Percentiles rank a stretch among this genome's conserved stretches.
phyloP scores from a whole-genome alignment of 192 early-diverging fungal genomes.

The Chytriomyces confervae region DNA sequence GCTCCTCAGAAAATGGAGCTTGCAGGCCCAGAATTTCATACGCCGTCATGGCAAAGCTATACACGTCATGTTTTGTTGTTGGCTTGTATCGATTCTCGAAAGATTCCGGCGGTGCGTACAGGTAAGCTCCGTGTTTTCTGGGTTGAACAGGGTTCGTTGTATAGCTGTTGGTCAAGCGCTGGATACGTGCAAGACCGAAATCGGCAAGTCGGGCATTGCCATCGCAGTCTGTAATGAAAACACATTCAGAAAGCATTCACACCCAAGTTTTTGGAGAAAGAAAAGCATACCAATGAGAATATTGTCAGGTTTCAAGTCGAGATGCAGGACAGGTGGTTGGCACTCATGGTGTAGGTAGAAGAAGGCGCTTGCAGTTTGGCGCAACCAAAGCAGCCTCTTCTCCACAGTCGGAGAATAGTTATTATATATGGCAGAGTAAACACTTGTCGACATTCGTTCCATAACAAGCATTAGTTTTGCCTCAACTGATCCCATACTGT shows the following conservation, averaged over 20 bases:
- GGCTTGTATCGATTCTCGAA: slow-evolving; percentile 11
- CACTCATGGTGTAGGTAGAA: not conserved
- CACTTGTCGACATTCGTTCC: not conserved
- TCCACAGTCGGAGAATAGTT: not conserved
- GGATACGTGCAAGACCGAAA: too few relatives aligned
- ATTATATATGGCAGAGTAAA: not conserved
- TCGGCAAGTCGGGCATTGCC: too few relatives aligned
- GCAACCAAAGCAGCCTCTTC: not conserved
- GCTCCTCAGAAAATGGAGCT: not conserved
- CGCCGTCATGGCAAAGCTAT: slow-evolving; percentile 6
- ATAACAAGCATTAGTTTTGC: not conserved
- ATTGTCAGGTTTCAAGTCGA: not conserved
- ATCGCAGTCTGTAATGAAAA: too few relatives aligned
- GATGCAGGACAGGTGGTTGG: not conserved
- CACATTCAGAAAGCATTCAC: not conserved
- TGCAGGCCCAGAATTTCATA: not conserved
- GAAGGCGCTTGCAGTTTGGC: not conserved
- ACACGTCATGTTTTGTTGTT: not conserved
- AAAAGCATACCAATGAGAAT: not conserved
- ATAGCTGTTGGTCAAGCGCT: too few relatives aligned
- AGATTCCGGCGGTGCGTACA: slow-evolving; percentile 13
- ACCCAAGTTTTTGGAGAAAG: not conserved
- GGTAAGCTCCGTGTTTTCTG: not conserved
- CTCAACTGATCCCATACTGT: not conserved
- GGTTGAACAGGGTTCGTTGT: too few relatives aligned